These are phyloP conservation scores for Hymenoscyphus linearis DNA, from an alignment of 2,329 filamentous ascomycete genomes.

Conservation along the genomic window DNA sequence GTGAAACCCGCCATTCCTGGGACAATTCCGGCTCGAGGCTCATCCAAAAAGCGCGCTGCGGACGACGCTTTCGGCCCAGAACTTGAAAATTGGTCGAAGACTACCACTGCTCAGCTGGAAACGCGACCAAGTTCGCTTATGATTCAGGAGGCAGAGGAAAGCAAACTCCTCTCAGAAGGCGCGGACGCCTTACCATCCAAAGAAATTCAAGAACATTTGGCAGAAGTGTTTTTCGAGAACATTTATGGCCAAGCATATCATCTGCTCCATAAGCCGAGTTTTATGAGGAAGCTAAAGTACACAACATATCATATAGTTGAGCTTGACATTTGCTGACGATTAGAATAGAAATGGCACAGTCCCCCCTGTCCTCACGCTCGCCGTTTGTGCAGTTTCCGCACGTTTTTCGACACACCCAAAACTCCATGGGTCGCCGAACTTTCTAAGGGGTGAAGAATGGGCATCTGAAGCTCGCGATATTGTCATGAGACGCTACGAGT, in stretches of 20 bases:
- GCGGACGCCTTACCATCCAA: conserved; percentile 74
- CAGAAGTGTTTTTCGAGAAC: conserved; percentile 92
- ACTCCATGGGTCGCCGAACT: conserved; percentile 65
- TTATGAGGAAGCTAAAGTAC: conserved; percentile 78
- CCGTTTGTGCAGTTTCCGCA: conserved; percentile 91
- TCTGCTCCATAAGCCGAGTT: conserved; percentile 92
- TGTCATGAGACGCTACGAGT: conserved; percentile 80
- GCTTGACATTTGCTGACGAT: conserved; percentile 12
- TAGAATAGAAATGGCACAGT: conserved; percentile 61
- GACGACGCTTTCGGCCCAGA: conserved; percentile 85
- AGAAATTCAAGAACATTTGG: conserved; percentile 87
- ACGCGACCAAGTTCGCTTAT: conserved; percentile 49
- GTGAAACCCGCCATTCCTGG: conserved; percentile 73
- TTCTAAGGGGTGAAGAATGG: conserved; percentile 87
- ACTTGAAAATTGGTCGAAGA: conserved; percentile 73
- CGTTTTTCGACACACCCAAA: conserved; percentile 88
- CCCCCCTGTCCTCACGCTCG: conserved; percentile 86
- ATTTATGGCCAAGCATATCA: conserved; percentile 95
- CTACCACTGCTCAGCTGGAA: conserved; percentile 42
- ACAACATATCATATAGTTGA: background rate
- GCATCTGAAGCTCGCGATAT: conserved; percentile 83
- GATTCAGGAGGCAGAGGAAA: conserved; percentile 65
- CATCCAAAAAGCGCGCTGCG: conserved; percentile 73
- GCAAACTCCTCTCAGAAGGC: conserved; percentile 74
- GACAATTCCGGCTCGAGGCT: conserved; percentile 45